Percentiles rank a stretch among this genome's conserved stretches.
These are phyloP conservation scores for Talaromyces verruculosus DNA, from an alignment of 2,329 filamentous ascomycete species.

Conservation along the genomic window DNA sequence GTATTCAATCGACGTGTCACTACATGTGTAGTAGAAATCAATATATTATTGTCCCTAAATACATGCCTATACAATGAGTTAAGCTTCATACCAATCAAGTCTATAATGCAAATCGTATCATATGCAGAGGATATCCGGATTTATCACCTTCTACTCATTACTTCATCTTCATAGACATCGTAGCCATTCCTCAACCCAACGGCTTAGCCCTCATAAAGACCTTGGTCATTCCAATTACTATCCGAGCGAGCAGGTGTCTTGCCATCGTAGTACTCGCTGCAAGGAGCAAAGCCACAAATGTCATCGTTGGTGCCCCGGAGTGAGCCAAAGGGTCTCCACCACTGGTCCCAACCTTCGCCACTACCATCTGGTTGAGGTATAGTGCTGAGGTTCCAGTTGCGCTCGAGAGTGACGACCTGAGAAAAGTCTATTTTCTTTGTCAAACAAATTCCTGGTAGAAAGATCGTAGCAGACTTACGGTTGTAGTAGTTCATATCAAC, in stretches of 20 bases:
- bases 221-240: constrained; percentile 3
- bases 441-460: too few relatives aligned
- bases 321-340: constrained; percentile 12
- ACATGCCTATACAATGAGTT: neutral
- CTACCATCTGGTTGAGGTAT: neutral
- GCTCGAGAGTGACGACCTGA: constrained; percentile 5
- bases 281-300: constrained; percentile 10
- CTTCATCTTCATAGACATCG: neutral
- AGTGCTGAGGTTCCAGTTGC: constrained; percentile 12
- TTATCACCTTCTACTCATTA: neutral
- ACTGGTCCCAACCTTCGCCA: neutral
- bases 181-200: neutral
- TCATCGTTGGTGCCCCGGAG: neutral
- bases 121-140: neutral
- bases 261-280: constrained; percentile 12
- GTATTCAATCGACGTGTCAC: neutral
- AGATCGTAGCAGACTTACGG: constrained; percentile 13
- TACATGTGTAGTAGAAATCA: neutral
- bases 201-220: neutral
- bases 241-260: constrained; percentile 5
- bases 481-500: constrained; percentile 23
- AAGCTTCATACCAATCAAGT: neutral
- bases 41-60: neutral
- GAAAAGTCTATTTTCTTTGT: constrained; percentile 7
- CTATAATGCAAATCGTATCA: neutral